Evolutionary conservation across 257 asterid species (phyloP), one percentile per base, ranked within the genome.

Genomic region (Nicotiana otophora): DNA sequence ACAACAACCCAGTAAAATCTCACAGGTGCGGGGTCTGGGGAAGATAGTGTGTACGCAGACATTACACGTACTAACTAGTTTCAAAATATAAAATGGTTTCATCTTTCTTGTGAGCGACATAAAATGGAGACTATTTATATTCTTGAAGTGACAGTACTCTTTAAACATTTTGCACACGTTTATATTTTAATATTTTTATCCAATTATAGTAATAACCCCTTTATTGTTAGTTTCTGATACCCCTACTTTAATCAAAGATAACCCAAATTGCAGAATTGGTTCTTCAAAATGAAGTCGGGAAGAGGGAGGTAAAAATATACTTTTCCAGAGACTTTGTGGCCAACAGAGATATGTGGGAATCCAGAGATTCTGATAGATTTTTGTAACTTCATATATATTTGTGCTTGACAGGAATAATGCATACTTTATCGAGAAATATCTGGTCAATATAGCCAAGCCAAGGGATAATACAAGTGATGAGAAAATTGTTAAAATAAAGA

Each of bases 21-120:
- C 0, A 31, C 4, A 31, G 0, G 4, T 31, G 4, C 33, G 4
- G 4, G 0, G 33, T 31, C 4, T 0, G 30, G 2, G 1, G 4
- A 31, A 0, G 4, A 2, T 31, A 31, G 4, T 31, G 33, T 31
- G 4, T 31, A 31, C 2, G 4, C 33, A 0, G 33, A 31, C 33
- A 2, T 31, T 2, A 31, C 0, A 31, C 33, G 33, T 36, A 36
- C 7, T 5, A 1, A 7, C 10, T 39, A 39, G 10, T 7, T 39
- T 7, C 10, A 6, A 39, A 39, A 7, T 39, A 7, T 6, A 7
- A 7, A 39, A 7, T 1, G 2, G 46, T 39, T 5, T 36, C 8
- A 39, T 1, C 10, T 7, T 39, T 39, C 10, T 7, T 39, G 46
- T 39, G 46, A 39, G 3, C 2, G 46, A 2, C 46, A 39, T 39